phyloP scores from a whole-genome alignment of 2,329 filamentous ascomycete species.

The Penicillium paneum region DNA sequence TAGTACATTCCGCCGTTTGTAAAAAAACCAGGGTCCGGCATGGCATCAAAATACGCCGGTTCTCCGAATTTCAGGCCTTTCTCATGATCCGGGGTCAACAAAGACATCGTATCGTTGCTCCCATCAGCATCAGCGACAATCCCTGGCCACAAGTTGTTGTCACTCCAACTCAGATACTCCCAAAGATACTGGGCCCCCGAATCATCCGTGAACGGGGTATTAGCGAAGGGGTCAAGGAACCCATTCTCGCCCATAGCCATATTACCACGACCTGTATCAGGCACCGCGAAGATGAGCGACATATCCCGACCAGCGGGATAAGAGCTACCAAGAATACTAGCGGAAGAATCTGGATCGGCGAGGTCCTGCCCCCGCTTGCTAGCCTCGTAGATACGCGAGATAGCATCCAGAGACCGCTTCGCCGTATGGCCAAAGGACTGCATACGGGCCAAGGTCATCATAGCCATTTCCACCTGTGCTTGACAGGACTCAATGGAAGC shows the following conservation, averaged over 20 bases:
- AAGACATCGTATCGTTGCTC: constrained; percentile 19
- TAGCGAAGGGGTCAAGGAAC: constrained; percentile 24
- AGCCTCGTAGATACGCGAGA: constrained; percentile 63
- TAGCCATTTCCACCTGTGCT: constrained; percentile 54
- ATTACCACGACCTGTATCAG: constrained; percentile 18
- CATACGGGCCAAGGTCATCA: constrained; percentile 48
- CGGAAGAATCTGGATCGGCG: constrained; percentile 7
- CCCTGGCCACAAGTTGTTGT: constrained; percentile 33
- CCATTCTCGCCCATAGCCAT: constrained; percentile 21
- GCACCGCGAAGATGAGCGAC: constrained; percentile 12
- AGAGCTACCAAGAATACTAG: constrained; percentile 7
- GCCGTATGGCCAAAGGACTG: constrained; percentile 64
- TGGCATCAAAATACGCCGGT: constrained; percentile 18
- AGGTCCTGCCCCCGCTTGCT: constrained; percentile 32
- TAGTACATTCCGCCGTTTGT: constrained; percentile 26
- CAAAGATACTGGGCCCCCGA: constrained; percentile 33
- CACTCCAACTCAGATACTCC: constrained; percentile 41
- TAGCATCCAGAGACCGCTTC: constrained; percentile 60
- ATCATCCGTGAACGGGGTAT: constrained; percentile 28
- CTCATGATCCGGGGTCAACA: constrained; percentile 29
- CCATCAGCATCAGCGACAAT: constrained; percentile 25
- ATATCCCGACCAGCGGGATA: constrained; percentile 20
- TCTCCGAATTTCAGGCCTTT: constrained; percentile 25
- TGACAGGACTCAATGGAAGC: constrained; percentile 52
- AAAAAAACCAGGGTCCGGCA: constrained; percentile 27